Evolutionary conservation across 176 grass and related monocot species (phyloP), one percentile per base, ranked within the genome.

Genomic region (Themeda triandra): DNA sequence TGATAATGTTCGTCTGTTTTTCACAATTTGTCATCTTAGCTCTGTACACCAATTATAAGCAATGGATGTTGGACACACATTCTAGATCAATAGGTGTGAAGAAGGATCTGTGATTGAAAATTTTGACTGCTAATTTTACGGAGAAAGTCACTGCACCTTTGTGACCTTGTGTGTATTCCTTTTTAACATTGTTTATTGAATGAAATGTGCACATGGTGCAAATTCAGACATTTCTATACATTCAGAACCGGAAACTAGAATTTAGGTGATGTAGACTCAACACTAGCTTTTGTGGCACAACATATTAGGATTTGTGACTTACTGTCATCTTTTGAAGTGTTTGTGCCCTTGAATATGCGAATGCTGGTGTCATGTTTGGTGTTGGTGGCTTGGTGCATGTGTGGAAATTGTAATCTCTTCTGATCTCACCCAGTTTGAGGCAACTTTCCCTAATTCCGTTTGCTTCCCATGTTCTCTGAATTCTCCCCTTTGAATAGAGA

Each of bases 1-100:
- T 98, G 75, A 98, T 95, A 68, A 87, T 98, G 93, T 88, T 89
- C 67, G 80, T 94, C 69, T 90, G 89, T 62, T 98, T 98, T 89
- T 95, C 91, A 35, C 96, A 98, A 82, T 95, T 95, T 87, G 80
- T 94, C 45, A 66, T 88, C 62, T 79, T 89, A 63, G 87, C 83
- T 66, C 27, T 92, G 63, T 98, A 95, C 86, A 90, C 89, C 65
- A 98, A 95, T 76, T 79, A 80, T 39, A 98, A 89, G 77, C 96
- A 98, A 86, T 95, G 93, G 93, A 87, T 70, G 86, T 92, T 87
- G 77, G 83, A 88, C 39, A 73, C 28, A 49, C 73, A 82, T 73
- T 92, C 89, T 87, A 82, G 48, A 79, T 72, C 72, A 71, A 14
- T 86, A 77, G 86, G 91, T 76, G 53, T 65, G 33, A 98, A 98